Evolutionary conservation across 768 basidiomycete species (phyloP).

Genomic region (Kwoniella dejecticola): DNA sequence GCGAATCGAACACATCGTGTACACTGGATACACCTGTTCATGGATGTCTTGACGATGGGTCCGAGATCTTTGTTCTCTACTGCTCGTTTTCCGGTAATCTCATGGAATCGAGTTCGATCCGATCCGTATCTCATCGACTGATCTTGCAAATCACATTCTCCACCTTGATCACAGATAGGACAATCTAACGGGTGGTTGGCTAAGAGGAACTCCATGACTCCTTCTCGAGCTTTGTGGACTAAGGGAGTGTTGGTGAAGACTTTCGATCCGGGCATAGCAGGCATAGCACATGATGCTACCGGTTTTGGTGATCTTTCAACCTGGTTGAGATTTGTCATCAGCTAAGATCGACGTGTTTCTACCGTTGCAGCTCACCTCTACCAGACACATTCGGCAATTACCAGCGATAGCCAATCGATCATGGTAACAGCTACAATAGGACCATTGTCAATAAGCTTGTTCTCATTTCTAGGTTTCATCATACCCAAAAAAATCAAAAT

Average conservation of each 20-base stretch:
- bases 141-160: conserved; percentile 97
- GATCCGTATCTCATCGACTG: conserved; percentile 99
- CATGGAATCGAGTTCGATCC: conserved; percentile 96
- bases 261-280: conserved; percentile 90
- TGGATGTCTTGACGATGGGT: conserved; percentile 95
- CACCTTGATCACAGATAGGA: conserved; percentile 98
- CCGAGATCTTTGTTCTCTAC: conserved; percentile 98
- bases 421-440: conserved; percentile 49
- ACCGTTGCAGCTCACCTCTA: conserved; percentile 64
- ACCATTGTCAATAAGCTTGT: too few relatives aligned
- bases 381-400: conserved; percentile 98
- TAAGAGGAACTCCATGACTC: conserved; percentile 98
- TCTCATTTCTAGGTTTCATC: not conserved
- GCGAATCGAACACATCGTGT: conserved; percentile 98
- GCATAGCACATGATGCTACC: conserved; percentile 95
- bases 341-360: too few relatives aligned
- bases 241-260: conserved; percentile 92
- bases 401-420: conserved; percentile 89
- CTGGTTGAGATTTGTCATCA: too few relatives aligned
- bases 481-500: too few relatives aligned
- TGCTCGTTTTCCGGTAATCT: conserved; percentile 95
- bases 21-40: conserved; percentile 99
- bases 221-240: conserved; percentile 69
- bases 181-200: conserved; percentile 98
- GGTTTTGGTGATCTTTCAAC: conserved; percentile 91